Base-by-base conservation (phyloP, 1,284 basidiomycete genomes). In the Ceratobasidium sp. region DNA sequence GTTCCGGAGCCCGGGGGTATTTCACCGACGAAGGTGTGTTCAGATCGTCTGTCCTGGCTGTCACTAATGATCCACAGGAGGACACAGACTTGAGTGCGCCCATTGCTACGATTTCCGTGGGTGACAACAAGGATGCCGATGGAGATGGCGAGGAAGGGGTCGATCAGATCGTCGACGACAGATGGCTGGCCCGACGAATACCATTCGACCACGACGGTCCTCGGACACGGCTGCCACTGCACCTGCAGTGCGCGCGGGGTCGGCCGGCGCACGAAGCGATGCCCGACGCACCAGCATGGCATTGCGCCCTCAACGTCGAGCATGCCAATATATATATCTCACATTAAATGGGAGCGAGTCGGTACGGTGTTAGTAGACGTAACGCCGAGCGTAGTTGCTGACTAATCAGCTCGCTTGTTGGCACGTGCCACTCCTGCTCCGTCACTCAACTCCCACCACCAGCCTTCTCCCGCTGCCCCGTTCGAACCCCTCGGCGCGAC, bases 111-210 rank as follows among this genome's bases (percentile, higher is more conserved):
- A n/a, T 74, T 35, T 91, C 86, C 67, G 6, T 20, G 46, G 88
- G 87, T 16, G 86, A 91, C 78, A 85, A 88, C 10, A 82, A 85
- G 23, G 82, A 92, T 35, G 86, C 86, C 18, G 85, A 88, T 71
- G 81, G 84, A 2, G 84, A 87, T 54, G 84, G 83, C 48, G 85
- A 86, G 70, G 86, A 87, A 14, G 86, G 88, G 41, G 93, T 92
- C 89, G 86, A 90, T 52, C 83, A 79, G 12, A 93, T 94, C 80
- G 85, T 94, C 4, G 83, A 84, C 7, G 84, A 86, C 55, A 93
- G n/a, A 69, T 69, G 67, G 30, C 67, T 12, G 50, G 44, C n/a
- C 67, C 27, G 27, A 30, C 44, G 8, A 46, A 14, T 6, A 23
- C 64, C 41, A 48, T n/a, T 16, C 64, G 64, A 12, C 64, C 64